Evolutionary conservation across 768 basidiomycete genomes (phyloP).

Genomic region (Lentinula sp.): DNA sequence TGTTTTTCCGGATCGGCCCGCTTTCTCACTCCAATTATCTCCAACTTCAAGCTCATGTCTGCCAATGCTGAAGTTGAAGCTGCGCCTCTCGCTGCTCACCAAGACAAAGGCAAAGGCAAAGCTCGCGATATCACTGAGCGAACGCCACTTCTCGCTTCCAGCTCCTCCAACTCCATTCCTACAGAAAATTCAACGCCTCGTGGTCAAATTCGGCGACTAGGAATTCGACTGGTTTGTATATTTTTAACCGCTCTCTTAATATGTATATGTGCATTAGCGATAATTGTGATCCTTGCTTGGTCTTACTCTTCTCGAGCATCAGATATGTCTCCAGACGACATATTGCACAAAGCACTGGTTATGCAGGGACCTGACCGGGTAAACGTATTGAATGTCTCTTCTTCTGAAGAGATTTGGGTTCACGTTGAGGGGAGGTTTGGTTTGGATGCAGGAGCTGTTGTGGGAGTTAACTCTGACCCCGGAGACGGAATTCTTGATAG

Average conservation of each 20-base stretch:
- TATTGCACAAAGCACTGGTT: constrained; percentile 49
- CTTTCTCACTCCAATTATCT: background rate
- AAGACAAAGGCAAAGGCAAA: constrained; percentile 3
- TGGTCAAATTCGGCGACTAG: constrained; percentile 23
- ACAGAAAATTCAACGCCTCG: constrained; percentile 7
- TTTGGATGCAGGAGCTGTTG: constrained; percentile 57
- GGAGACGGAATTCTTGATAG: constrained; percentile 38
- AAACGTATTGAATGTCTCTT: constrained; percentile 56
- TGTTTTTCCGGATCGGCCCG: too few relatives aligned
- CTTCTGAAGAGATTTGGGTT: constrained; percentile 54
- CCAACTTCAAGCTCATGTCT: background rate
- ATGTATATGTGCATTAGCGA: constrained; percentile 34
- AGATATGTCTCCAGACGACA: constrained; percentile 47
- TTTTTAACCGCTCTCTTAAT: constrained; percentile 54
- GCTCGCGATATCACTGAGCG: constrained; percentile 1
- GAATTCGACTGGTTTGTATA: constrained; percentile 35
- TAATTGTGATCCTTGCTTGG: constrained; percentile 51
- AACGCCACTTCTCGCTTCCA: background rate
- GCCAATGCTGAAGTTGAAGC: background rate
- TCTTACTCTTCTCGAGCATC: constrained; percentile 58
- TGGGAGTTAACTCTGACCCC: constrained; percentile 45
- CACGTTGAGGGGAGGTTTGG: constrained; percentile 53
- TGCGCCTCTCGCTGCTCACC: background rate
- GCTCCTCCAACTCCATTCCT: background rate
- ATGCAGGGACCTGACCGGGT: constrained; percentile 57